These are phyloP conservation scores for Mortierella alpina DNA, from an alignment of 192 early-diverging fungal genomes.

Conservation along the genomic window DNA sequence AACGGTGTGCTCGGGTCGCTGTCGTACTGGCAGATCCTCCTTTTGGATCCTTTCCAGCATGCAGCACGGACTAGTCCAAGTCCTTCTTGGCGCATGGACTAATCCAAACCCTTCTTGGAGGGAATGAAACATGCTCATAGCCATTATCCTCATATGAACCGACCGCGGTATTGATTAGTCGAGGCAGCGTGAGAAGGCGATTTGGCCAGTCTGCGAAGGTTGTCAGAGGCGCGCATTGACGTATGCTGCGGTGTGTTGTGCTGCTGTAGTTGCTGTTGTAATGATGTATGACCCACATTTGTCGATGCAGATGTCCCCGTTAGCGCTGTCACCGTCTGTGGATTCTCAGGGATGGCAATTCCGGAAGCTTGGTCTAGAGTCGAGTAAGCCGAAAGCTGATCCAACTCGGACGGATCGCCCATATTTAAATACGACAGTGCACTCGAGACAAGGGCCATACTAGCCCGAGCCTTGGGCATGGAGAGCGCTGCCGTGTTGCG, in stretches of 20 bases:
- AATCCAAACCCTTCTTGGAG: no score
- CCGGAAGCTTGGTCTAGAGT: background rate
- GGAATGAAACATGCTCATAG: no score
- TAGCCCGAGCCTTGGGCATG: conserved; percentile 35
- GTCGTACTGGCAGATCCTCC: no score
- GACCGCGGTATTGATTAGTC: no score
- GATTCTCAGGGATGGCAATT: no score
- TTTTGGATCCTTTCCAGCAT: no score
- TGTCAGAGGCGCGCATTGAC: conserved; percentile 27
- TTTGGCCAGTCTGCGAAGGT: conserved; percentile 32
- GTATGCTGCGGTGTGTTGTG: background rate
- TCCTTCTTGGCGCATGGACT: no score
- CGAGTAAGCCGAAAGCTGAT: conserved; percentile 1
- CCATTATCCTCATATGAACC: no score
- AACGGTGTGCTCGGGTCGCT: no score
- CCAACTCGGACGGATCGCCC: background rate
- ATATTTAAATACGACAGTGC: background rate
- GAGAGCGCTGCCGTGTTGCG: conserved; percentile 5
- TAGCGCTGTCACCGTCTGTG: no score
- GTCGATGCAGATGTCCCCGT: background rate
- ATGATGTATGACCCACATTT: background rate
- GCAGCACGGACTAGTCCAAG: no score
- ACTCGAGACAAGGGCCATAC: conserved; percentile 38
- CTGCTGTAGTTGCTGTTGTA: background rate
- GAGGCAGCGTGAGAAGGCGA: background rate